Percentiles rank a stretch among this genome's conserved stretches.
Evolutionary conservation across 2,329 filamentous ascomycete species (phyloP).

Genomic region (Trichophyton schoenleinii): DNA sequence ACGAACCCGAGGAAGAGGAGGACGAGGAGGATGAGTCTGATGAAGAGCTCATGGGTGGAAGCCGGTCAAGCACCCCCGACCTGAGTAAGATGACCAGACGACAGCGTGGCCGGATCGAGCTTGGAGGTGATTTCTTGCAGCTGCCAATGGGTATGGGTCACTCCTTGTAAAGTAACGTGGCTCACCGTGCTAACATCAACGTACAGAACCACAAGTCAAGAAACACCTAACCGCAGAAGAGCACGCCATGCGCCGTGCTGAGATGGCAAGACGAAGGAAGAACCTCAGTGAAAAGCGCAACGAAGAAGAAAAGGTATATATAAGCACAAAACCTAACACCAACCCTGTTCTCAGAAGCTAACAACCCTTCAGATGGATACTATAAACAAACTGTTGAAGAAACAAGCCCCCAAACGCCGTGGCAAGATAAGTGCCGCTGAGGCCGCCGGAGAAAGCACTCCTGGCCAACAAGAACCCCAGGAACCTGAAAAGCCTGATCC

Average conservation of each 20-base stretch:
- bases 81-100: conserved; percentile 55
- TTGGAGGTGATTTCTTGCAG: conserved; percentile 40
- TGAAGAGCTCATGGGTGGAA: conserved; percentile 35
- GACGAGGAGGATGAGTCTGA: conserved; percentile 34
- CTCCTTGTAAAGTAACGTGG: neutral
- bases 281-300: conserved; percentile 66
- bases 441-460: conserved; percentile 27
- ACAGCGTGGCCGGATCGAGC: conserved; percentile 48
- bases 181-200: neutral
- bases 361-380: conserved; percentile 44
- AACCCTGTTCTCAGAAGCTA: neutral
- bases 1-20: conserved; percentile 30
- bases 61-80: conserved; percentile 48
- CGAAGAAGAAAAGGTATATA: conserved; percentile 57
- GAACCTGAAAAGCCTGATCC: conserved; percentile 31
- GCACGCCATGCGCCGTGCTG: conserved; percentile 57
- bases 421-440: conserved; percentile 38
- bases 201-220: conserved; percentile 54
- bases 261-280: conserved; percentile 62
- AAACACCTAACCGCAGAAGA: conserved; percentile 62
- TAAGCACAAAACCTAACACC: neutral
- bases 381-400: conserved; percentile 54
- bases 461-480: conserved; percentile 27
- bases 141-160: conserved; percentile 42
- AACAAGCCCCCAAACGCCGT: conserved; percentile 50